phyloP scores from a whole-genome alignment of 352 stramenopile genomes.

The Globisporangium paddicum region DNA sequence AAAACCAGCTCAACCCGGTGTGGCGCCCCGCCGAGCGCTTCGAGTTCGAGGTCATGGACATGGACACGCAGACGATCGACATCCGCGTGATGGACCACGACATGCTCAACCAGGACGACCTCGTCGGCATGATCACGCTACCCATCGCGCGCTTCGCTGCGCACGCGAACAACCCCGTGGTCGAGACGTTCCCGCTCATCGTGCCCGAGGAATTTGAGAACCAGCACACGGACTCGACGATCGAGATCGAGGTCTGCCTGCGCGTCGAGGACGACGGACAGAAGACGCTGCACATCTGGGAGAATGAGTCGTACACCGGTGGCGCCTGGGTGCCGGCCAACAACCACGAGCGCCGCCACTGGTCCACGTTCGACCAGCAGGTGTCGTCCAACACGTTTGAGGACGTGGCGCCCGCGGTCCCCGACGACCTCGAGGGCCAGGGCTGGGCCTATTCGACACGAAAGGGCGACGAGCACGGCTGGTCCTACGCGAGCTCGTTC shows the following conservation, averaged over 20 bases:
- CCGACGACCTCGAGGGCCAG: conserved; percentile 39
- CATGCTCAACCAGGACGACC: conserved; percentile 56
- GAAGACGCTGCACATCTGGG: conserved; percentile 54
- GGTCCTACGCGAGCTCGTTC: conserved; percentile 63
- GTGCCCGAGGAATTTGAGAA: conserved; percentile 35
- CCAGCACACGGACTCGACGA: conserved; percentile 25
- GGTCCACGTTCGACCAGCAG: conserved; percentile 51
- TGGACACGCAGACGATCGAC: conserved; percentile 34
- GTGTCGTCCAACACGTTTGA: conserved; percentile 63
- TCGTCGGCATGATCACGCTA: conserved; percentile 46
- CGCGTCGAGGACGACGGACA: conserved; percentile 49
- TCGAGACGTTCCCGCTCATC: conserved; percentile 43
- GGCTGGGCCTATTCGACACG: conserved; percentile 66
- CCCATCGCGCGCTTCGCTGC: conserved; percentile 44
- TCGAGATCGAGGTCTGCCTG: conserved; percentile 42
- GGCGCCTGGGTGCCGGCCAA: conserved; percentile 41
- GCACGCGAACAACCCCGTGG: conserved; percentile 43
- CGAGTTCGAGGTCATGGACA: conserved; percentile 56
- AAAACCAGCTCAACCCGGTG: conserved; percentile 47
- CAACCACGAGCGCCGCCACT: conserved; percentile 48
- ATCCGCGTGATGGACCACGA: conserved; percentile 69
- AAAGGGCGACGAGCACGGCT: conserved; percentile 62
- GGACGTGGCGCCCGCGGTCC: conserved; percentile 51
- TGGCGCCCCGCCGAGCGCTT: conserved; percentile 74
- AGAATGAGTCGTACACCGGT: conserved; percentile 58